Evolutionary conservation across 148 eudicot species (phyloP).

Genomic region (Rheum nobile): DNA sequence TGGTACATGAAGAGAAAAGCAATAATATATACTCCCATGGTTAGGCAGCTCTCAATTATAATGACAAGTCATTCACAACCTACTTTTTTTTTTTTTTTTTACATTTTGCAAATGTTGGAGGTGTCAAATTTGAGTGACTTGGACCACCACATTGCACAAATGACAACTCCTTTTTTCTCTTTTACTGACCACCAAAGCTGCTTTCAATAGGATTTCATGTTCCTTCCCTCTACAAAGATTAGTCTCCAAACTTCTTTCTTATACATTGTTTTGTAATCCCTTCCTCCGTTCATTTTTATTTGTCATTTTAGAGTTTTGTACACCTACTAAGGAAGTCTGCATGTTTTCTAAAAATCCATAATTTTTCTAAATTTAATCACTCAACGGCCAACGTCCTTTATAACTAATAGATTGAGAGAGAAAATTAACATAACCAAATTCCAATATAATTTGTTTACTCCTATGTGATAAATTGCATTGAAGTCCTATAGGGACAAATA

Average conservation of each 20-base stretch:
- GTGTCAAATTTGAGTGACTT: not conserved
- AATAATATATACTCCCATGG: not conserved
- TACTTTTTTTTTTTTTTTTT: not conserved
- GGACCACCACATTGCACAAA: not conserved
- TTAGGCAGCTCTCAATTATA: constrained; percentile 3
- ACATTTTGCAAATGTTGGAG: not conserved
- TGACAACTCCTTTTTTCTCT: not conserved
- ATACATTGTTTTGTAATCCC: not conserved
- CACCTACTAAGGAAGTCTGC: too few species aligned
- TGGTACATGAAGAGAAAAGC: not conserved
- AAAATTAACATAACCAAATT: too few species aligned
- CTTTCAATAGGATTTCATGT: not conserved
- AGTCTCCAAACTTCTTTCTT: not conserved
- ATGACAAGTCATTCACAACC: constrained; percentile 3
- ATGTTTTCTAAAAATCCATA: too few species aligned
- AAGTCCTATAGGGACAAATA: too few species aligned
- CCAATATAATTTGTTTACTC: too few species aligned
- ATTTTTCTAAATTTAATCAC: too few species aligned
- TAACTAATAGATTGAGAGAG: too few species aligned
- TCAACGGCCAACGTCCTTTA: too few species aligned
- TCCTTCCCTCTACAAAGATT: not conserved
- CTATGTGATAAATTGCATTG: too few species aligned
- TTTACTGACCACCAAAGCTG: constrained; percentile 1
- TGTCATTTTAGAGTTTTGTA: too few species aligned
- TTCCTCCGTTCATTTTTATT: too few species aligned